Percentiles rank a stretch among this genome's conserved stretches.
Evolutionary conservation across 495 filamentous ascomycete genomes (phyloP).

Genomic region (Aspergillus incahuasiensis): DNA sequence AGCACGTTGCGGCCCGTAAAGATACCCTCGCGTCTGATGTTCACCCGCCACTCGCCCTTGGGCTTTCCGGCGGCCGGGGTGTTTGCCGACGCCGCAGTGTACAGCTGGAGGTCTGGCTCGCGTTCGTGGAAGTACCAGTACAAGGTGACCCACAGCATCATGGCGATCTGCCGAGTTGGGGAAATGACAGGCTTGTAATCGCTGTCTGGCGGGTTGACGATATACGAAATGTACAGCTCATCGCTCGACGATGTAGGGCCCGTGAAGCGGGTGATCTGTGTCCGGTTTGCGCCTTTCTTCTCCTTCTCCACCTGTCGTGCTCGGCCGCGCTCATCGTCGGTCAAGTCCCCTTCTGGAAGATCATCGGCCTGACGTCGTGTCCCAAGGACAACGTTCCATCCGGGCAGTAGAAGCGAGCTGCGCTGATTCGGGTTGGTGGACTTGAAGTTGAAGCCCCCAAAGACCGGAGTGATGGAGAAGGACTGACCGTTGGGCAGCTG

Average conservation of each 20-base stretch:
- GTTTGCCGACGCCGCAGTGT: conserved; percentile 55
- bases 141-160: conserved; percentile 93
- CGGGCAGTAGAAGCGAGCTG: conserved; percentile 68
- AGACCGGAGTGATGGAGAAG: conserved; percentile 74
- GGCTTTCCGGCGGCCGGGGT: conserved; percentile 68
- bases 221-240: conserved; percentile 82
- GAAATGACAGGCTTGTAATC: conserved; percentile 77
- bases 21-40: conserved; percentile 79
- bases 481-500: conserved; percentile 84
- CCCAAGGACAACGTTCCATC: conserved; percentile 83
- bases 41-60: conserved; percentile 81
- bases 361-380: conserved; percentile 41
- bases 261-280: conserved; percentile 51
- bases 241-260: conserved; percentile 71
- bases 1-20: conserved; percentile 75
- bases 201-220: conserved; percentile 71
- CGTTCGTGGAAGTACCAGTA: conserved; percentile 93
- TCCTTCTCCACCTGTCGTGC: conserved; percentile 10
- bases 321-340: conserved; percentile 8
- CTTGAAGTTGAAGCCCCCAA: conserved; percentile 85
- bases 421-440: conserved; percentile 65
- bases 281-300: conserved; percentile 22
- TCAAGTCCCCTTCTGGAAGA: conserved; percentile 20
- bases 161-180: conserved; percentile 79
- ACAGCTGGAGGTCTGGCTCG: conserved; percentile 47